phyloP scores from a whole-genome alignment of 306 rosid species.

The Lathyrus tuberosus region DNA sequence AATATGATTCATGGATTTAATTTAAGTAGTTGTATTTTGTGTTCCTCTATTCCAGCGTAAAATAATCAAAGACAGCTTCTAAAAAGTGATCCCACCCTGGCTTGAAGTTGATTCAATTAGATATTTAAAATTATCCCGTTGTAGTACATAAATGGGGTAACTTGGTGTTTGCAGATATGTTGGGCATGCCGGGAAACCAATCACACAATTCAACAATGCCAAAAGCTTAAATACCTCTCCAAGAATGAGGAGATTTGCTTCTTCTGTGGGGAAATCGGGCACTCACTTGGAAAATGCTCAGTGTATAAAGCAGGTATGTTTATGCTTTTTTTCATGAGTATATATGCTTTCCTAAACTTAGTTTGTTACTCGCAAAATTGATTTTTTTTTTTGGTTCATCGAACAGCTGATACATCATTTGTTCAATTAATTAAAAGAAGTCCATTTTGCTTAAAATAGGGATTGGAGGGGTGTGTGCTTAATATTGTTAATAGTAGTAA shows the following conservation, averaged over 20 bases:
- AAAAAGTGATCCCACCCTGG: background rate
- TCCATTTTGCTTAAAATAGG: too few relatives aligned
- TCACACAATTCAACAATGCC: conserved; percentile 58
- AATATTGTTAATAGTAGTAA: conserved; percentile 21
- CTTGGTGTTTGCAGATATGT: conserved; percentile 57
- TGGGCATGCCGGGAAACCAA: conserved; percentile 56
- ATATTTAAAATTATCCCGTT: conserved; percentile 4
- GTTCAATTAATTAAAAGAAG: too few relatives aligned
- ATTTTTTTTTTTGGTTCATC: too few relatives aligned
- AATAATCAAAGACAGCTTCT: conserved; percentile 1
- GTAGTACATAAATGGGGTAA: conserved; percentile 7
- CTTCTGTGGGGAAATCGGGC: conserved; percentile 77
- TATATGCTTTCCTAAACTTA: conserved; percentile 27
- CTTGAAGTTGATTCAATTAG: conserved; percentile 4
- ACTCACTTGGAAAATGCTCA: conserved; percentile 64
- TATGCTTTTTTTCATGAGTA: background rate
- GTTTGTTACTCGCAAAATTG: background rate
- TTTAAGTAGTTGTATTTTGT: conserved; percentile 16
- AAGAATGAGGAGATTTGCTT: conserved; percentile 56
- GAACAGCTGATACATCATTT: too few relatives aligned
- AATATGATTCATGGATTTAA: conserved; percentile 28
- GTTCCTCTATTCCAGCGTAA: conserved; percentile 7
- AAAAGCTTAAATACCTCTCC: conserved; percentile 37
- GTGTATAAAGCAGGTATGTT: conserved; percentile 62
- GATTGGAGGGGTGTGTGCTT: background rate